Evolutionary conservation across 257 asterid species (phyloP).

Genomic region (Galeopsis tetrahit): DNA sequence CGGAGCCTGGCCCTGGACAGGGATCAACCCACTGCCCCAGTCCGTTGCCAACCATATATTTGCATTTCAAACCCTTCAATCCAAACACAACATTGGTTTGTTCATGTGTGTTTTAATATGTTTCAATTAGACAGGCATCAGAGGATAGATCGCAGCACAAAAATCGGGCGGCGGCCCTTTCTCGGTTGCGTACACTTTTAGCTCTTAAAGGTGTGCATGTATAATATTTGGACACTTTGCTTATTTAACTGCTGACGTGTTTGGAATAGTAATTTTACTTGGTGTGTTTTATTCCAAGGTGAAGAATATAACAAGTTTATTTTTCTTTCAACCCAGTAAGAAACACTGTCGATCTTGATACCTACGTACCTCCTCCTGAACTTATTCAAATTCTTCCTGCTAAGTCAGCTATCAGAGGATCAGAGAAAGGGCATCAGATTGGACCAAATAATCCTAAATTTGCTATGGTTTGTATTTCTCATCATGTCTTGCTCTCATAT

Average conservation of each 20-base stretch:
- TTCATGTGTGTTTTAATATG: conserved; percentile 25
- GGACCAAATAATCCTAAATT: conserved; percentile 93
- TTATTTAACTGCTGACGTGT: conserved; percentile 11
- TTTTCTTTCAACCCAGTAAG: conserved; percentile 60
- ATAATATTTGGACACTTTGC: background rate
- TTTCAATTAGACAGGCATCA: conserved; percentile 62
- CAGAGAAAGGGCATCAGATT: conserved; percentile 73
- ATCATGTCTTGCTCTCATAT: conserved; percentile 26
- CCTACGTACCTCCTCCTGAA: conserved; percentile 81
- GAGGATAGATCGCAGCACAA: conserved; percentile 95
- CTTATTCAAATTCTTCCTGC: conserved; percentile 90
- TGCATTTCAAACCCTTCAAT: background rate
- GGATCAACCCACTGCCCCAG: background rate
- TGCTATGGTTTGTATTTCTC: conserved; percentile 55
- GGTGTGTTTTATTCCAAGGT: conserved; percentile 22
- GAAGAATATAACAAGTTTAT: conserved; percentile 19
- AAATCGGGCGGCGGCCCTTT: conserved; percentile 83
- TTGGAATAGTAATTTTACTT: conserved; percentile 1
- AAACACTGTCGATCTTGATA: conserved; percentile 76
- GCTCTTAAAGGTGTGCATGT: conserved; percentile 76
- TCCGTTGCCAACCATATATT: background rate
- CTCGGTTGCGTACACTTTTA: conserved; percentile 71
- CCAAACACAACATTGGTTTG: background rate
- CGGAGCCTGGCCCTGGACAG: background rate
- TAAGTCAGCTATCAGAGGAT: conserved; percentile 69